Conservation (phyloP, 768 basidiomycete species). For the Tricholoma furcatifolium region DNA sequence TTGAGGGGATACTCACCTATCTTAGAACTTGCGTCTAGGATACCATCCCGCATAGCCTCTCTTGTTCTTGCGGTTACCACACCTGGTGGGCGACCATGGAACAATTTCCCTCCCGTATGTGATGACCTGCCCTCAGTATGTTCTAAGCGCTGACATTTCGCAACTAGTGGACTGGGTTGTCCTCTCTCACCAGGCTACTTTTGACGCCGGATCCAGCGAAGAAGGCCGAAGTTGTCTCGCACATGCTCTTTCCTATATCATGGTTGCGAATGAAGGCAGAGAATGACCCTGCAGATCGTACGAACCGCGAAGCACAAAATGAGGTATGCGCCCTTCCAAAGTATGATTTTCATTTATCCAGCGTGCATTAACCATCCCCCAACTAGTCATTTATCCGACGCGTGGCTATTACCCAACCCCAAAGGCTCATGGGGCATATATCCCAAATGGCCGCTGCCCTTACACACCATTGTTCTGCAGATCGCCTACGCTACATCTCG, state of each 20-base stretch:
- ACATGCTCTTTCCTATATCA: conserved; percentile 56
- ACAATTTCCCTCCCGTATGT: conserved; percentile 64
- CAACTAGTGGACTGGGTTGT: conserved; percentile 38
- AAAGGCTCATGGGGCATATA: conserved; percentile 57
- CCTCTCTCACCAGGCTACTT: conserved; percentile 31
- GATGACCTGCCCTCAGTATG: not conserved
- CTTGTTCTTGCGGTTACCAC: conserved; percentile 70
- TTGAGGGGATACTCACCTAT: not conserved
- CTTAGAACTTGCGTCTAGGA: conserved; percentile 64
- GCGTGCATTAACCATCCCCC: not conserved
- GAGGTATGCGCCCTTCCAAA: conserved; percentile 37
- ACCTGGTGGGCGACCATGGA: conserved; percentile 55
- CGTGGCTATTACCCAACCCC: conserved; percentile 52
- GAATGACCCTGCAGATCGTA: conserved; percentile 54
- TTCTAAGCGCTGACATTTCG: not conserved
- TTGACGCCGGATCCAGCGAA: conserved; percentile 45
- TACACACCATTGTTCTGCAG: conserved; percentile 57
- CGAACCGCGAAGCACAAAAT: conserved; percentile 59
- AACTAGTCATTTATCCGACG: conserved; percentile 47
- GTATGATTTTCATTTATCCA: not conserved
- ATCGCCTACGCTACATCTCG: conserved; percentile 48
- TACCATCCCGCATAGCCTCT: conserved; percentile 66
- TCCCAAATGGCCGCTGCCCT: conserved; percentile 73
- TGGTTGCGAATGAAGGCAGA: conserved; percentile 61
- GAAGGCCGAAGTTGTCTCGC: conserved; percentile 49